These are phyloP conservation scores for Penicillium sumatraense DNA, from an alignment of 2,329 filamentous ascomycete species.

Conservation along the genomic window DNA sequence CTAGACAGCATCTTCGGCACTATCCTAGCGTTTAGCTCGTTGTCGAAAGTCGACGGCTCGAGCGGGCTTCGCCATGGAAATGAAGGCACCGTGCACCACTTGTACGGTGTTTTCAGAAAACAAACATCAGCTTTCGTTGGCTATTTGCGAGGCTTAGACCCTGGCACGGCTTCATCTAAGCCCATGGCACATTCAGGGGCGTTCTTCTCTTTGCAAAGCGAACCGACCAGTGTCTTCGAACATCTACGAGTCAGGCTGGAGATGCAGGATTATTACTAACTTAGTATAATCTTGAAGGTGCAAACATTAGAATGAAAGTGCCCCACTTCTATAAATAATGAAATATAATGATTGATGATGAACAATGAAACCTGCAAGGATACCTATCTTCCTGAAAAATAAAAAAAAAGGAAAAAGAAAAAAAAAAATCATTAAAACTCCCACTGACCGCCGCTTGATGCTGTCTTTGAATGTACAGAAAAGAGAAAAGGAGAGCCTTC, in stretches of 20 bases:
- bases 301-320: neutral
- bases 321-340: neutral
- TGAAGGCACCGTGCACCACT: constrained; percentile 47
- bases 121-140: constrained; percentile 75
- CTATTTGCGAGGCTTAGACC: constrained; percentile 68
- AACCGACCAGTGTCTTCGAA: constrained; percentile 65
- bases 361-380: constrained; percentile 2
- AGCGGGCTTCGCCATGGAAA: constrained; percentile 45
- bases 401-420: too few relatives aligned
- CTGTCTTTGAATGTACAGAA: neutral
- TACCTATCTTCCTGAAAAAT: too few relatives aligned
- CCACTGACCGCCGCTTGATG: neutral
- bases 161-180: constrained; percentile 62
- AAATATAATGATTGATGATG: constrained; percentile 13
- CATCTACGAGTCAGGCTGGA: constrained; percentile 72
- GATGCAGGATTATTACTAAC: constrained; percentile 70
- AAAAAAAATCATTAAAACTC: neutral
- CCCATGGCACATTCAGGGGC: constrained; percentile 29
- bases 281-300: too few relatives aligned
- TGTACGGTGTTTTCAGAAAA: constrained; percentile 71
- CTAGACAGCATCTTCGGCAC: constrained; percentile 76
- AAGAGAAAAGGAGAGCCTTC: neutral
- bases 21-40: constrained; percentile 70
- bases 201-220: constrained; percentile 35
- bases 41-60: constrained; percentile 41